These are phyloP conservation scores for Ustilago tritici DNA, from an alignment of 1,284 basidiomycete species.

Conservation along the genomic window DNA sequence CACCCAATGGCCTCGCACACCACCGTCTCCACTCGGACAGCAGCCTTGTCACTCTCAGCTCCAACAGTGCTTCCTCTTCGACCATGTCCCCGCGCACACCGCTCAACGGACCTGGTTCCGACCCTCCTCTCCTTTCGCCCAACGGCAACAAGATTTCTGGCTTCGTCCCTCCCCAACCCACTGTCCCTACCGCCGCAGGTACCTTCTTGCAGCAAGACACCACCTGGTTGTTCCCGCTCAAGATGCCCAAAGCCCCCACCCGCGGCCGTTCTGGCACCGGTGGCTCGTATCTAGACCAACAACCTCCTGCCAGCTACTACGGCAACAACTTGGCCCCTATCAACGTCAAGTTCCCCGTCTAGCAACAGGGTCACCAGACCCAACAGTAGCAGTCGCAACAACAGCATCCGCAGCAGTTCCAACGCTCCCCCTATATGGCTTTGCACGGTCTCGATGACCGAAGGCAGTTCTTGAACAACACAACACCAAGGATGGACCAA, in stretches of 20 bases:
- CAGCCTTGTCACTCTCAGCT: conserved; percentile 40
- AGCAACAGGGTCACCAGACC: conserved; percentile 15
- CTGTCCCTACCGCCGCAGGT: conserved; percentile 32
- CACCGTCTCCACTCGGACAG: conserved; percentile 53
- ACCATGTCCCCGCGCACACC: conserved; percentile 56
- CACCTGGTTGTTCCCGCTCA: conserved; percentile 43
- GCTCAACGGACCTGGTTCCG: conserved; percentile 36
- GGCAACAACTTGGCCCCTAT: conserved; percentile 32
- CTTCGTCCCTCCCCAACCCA: conserved; percentile 41
- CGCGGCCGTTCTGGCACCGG: conserved; percentile 37
- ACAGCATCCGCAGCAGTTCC: conserved; percentile 21
- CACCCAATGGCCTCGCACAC: conserved; percentile 40
- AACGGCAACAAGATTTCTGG: conserved; percentile 33
- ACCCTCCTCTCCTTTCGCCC: conserved; percentile 43
- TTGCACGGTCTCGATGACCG: conserved; percentile 27
- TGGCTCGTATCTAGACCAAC: conserved; percentile 37
- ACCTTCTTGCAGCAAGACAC: conserved; percentile 41
- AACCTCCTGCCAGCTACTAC: conserved; percentile 17
- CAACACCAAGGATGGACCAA: conserved; percentile 32
- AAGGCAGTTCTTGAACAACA: conserved; percentile 21
- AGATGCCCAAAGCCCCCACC: conserved; percentile 47
- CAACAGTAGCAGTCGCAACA: conserved; percentile 29
- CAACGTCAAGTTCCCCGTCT: conserved; percentile 21
- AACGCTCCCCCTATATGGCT: conserved; percentile 36
- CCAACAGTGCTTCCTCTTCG: conserved; percentile 21